phyloP scores from a whole-genome alignment of 1,284 basidiomycete genomes.

The Cerioporus squamosus region DNA sequence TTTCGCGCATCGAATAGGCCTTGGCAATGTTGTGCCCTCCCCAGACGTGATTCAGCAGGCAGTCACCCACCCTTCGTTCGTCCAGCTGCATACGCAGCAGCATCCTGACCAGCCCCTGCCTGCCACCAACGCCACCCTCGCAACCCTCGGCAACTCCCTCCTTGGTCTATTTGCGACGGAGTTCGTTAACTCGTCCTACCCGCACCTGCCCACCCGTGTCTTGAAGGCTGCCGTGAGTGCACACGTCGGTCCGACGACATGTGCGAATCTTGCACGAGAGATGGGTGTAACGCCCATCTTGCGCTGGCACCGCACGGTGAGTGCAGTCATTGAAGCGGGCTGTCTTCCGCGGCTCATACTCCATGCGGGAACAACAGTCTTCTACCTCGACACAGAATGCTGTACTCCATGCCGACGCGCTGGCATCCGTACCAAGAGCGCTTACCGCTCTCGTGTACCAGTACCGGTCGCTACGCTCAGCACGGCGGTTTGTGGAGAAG shows the following conservation, averaged over 20 bases:
- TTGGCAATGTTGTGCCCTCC: conserved; percentile 54
- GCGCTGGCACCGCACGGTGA: conserved; percentile 72
- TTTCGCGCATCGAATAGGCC: conserved; percentile 76
- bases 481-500: conserved; percentile 84
- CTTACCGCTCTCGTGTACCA: conserved; percentile 79
- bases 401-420: conserved; percentile 70
- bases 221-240: conserved; percentile 91
- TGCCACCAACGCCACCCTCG: conserved; percentile 78
- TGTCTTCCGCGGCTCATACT: not conserved
- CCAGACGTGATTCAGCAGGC: conserved; percentile 66
- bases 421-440: conserved; percentile 76
- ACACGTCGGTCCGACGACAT: conserved; percentile 86
- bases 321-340: conserved; percentile 31
- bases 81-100: conserved; percentile 57
- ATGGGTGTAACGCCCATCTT: conserved; percentile 74
- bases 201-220: conserved; percentile 90
- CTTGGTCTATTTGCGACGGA: conserved; percentile 93
- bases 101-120: conserved; percentile 57
- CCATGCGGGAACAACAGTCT: conserved; percentile 40
- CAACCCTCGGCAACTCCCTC: conserved; percentile 85
- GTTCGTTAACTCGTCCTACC: conserved; percentile 82
- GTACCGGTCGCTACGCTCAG: conserved; percentile 77
- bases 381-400: conserved; percentile 50
- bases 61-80: conserved; percentile 83
- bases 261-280: conserved; percentile 84